Base-by-base conservation (phyloP, 2,329 filamentous ascomycete species). In the Cadophora luteo-olivacea region DNA sequence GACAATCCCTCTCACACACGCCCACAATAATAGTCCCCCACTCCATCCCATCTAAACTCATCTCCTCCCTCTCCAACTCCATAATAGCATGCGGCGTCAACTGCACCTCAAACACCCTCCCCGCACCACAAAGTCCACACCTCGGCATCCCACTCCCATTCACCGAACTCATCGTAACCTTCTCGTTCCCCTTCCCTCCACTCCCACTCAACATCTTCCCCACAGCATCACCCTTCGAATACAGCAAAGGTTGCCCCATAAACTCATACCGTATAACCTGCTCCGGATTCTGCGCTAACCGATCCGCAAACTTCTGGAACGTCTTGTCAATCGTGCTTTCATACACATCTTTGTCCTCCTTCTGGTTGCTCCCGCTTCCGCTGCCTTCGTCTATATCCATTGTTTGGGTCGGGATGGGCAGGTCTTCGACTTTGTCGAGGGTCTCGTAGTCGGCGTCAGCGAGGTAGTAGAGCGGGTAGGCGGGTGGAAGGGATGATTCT, bases 11-110 rank as follows among this genome's bases (percentile, higher is more conserved):
- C 72, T 86, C 88, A 79, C 96, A 99, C 8, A 97, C 93, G 0
- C 89, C 94, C 48, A 98, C 83, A 68, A 99, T 88, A 9, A 99
- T 86, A 0, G 94, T 98, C 0, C 95, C 95, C 96, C 96, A 99
- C 76, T 99, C 96, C 96, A 99, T 99, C 0, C 94, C 96, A 83
- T 97, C 86, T 24, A 91, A 76, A 49, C 86, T 87, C 73, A 89
- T 79, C 67, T 91, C 89, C 52, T 94, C 92, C 1, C 86, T 89
- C 82, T 98, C 96, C 65, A 98, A 83, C 83, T 97, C 92, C 69
- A 89, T 88, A 75, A 99, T 99, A 3, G 94, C 91, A 78, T 97
- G 92, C 51, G 96, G 96, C 73, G 91, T 94, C 72, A 99, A 83
- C 84, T 99, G 96, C 68, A 97, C 84, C 84, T 99, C 96, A 78